Evolutionary conservation across 805 yeast species (phyloP), one percentile per base, ranked within the genome.

Genomic region (Candida cerambycidarum): DNA sequence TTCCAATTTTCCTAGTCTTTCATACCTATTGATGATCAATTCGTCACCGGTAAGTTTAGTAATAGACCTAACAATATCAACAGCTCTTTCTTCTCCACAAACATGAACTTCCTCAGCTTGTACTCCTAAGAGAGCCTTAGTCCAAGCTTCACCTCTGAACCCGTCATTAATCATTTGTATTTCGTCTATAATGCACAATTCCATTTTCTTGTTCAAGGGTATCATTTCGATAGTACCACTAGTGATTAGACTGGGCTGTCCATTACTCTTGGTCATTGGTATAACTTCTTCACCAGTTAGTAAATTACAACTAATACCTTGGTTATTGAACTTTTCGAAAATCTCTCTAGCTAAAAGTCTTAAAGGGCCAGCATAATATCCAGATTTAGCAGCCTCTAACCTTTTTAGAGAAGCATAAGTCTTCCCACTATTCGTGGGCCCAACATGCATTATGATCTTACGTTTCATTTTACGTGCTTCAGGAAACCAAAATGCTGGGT

Each of bases 341-440:
- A 93, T 81, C 59, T 93, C 99, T 47, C 97, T 71, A 0, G 98
- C 99, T 40, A 93, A 69, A 43, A 93, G 70, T 46, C 99, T 72
- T 36, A 93, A 67, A 0, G 99, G 99, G 1, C 98, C 98, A 0
- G 98, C 98, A 63, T 83, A 93, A 51, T 85, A 86, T 0, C 99
- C 99, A 14, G 81, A 74, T 24, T 79, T 71, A 12, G 89, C 80
- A 15, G 62, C 55, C 52, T 81, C 81, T 38, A 93, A 70, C 42
- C 80, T 73, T 53, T 84, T 73, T 35, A 93, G 65, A 0, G 98
- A 96, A 37, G 78, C 76, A 57, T 87, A 86, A 0, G 98, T 93
- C 56, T 93, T 93, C 10, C 99, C 99, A 51, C 93, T 83, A 60
- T 93, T 93, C 0, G 99, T 93, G 1, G 99, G 99, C 0, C 99